phyloP scores from a whole-genome alignment of 495 filamentous ascomycete species.

The Hypoxylon intermedium region DNA sequence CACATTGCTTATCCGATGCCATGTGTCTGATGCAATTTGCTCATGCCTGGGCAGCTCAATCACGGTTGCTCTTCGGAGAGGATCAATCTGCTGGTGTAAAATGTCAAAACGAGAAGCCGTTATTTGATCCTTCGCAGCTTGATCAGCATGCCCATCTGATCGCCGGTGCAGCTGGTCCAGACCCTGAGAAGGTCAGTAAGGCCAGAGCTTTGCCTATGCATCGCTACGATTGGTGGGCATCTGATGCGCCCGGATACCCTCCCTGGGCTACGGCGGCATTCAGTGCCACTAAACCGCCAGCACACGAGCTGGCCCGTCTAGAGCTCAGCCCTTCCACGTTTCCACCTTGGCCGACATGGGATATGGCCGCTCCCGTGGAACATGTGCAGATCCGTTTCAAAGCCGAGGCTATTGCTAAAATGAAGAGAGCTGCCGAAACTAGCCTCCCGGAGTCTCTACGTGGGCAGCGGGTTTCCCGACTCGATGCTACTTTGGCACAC shows the following conservation, averaged over 20 bases:
- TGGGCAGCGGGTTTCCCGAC: conserved; percentile 39
- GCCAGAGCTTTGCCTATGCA: conserved; percentile 46
- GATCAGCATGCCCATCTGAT: conserved; percentile 42
- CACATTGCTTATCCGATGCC: conserved; percentile 59
- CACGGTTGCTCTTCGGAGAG: conserved; percentile 12
- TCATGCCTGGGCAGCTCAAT: conserved; percentile 51
- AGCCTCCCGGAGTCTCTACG: conserved; percentile 33
- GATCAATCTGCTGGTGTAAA: background rate
- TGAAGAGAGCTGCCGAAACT: conserved; percentile 37
- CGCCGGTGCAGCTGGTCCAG: conserved; percentile 26
- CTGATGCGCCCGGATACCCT: conserved; percentile 35
- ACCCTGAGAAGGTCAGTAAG: conserved; percentile 31
- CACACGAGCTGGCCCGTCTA: conserved; percentile 21
- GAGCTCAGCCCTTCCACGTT: conserved; percentile 38
- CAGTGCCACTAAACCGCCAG: conserved; percentile 22
- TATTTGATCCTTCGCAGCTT: conserved; percentile 45
- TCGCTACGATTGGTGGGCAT: conserved; percentile 47
- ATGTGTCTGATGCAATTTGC: conserved; percentile 54
- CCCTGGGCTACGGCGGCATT: conserved; percentile 36
- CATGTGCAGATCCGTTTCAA: conserved; percentile 47
- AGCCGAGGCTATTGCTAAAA: conserved; percentile 18
- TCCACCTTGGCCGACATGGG: conserved; percentile 50
- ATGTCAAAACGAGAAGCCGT: conserved; percentile 19
- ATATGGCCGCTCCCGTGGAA: conserved; percentile 37
- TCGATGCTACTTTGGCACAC: conserved; percentile 49